Conservation (phyloP, 352 stramenopile species). For the Plasmopara halstedii region DNA sequence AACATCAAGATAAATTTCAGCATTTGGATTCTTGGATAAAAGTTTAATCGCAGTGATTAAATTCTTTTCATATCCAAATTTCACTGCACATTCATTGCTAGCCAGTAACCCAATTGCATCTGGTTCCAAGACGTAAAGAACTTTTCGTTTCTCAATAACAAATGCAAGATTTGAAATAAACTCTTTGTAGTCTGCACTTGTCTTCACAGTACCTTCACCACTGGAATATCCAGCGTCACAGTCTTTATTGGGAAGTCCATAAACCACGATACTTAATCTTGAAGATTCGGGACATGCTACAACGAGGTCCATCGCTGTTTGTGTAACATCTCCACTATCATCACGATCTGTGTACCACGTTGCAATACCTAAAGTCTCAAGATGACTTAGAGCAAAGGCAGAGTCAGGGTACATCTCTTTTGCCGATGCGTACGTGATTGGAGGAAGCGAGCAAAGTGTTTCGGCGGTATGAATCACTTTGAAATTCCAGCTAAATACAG, state of each 20-base stretch:
- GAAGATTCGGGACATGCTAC: conserved; percentile 25
- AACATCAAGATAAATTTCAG: conserved; percentile 63
- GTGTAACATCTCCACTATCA: conserved; percentile 25
- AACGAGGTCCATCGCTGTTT: conserved; percentile 28
- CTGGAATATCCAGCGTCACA: conserved; percentile 49
- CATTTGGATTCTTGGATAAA: conserved; percentile 49
- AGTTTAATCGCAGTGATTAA: conserved; percentile 34
- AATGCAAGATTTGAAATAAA: conserved; percentile 42
- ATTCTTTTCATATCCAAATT: conserved; percentile 46
- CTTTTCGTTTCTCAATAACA: conserved; percentile 41
- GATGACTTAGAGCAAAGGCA: conserved; percentile 35
- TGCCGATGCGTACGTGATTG: conserved; percentile 32
- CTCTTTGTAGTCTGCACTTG: conserved; percentile 32
- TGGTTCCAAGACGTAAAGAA: conserved; percentile 62
- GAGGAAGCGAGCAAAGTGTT: conserved; percentile 42
- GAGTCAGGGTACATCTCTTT: conserved; percentile 40
- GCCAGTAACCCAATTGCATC: conserved; percentile 52
- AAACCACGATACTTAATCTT: conserved; percentile 52
- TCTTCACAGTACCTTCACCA: conserved; percentile 27
- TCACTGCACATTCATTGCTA: conserved; percentile 25
- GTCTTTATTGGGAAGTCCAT: conserved; percentile 74
- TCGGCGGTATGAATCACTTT: conserved; percentile 10
- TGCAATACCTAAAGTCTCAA: conserved; percentile 46
- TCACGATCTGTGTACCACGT: conserved; percentile 64
- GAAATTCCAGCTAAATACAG: not conserved